Evolutionary conservation across 352 stramenopile genomes (phyloP), one percentile per base, ranked within the genome.

Genomic region (Pythium aquatile): DNA sequence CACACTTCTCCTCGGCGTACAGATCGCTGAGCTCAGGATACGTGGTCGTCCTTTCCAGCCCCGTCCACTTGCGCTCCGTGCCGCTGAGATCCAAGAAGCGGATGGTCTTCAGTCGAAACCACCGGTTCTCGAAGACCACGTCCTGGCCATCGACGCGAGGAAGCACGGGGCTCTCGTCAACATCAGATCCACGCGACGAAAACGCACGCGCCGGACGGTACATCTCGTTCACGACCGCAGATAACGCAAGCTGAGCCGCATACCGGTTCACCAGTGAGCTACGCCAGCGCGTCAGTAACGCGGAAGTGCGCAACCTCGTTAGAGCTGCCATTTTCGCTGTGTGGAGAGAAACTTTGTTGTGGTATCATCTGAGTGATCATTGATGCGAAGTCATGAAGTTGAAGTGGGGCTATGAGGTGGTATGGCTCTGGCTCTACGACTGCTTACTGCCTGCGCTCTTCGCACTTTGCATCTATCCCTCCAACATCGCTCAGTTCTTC

Each of bases 91-190:
- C 79, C 42, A 91, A 69, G 62, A 87, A 91, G 13, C 75, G 73
- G 37, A 90, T 91, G 44, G 69, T 69, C 66, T 91, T 91, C 51
- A 90, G 69, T 10, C 76, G 77, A 47, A 83, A 66, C 75, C 78
- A 91, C 57, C 71, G 71, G 49, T 89, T 89, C 63, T 89, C 77
- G 57, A 83, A 91, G n/a, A 89, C 46, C 5, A 72, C 79, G 32
- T 84, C 63, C 63, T 88, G 72, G 16, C 63, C 73, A 1, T 87
- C 46, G n/a, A 89, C 70, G 24, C 79, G 75, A 46, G 79, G 78
- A 16, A 85, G 61, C 29, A 56, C 55, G 39, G 54, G 1, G 24
- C 11, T 20, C 7, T 26, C 10, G 37, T 16, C 17, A 39, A 24
- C 39, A 24, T 4, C 7, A 3, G 39, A 47, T 24, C 39, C 39